Conservation (phyloP, 2,329 filamentous ascomycete genomes). For the Colletotrichum abscissum region DNA sequence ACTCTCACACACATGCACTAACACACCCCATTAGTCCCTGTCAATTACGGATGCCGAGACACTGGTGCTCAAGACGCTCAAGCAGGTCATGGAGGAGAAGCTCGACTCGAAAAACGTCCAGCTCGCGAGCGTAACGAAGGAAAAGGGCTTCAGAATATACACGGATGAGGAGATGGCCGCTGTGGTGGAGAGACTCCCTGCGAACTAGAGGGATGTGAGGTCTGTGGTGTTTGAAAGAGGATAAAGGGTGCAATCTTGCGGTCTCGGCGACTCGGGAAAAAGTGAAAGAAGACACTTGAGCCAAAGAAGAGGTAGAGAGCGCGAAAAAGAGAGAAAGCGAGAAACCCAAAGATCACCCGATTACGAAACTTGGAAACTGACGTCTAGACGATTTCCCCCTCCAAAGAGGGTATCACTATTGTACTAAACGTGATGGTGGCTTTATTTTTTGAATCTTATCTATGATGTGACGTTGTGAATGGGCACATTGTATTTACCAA, state of each 20-base stretch:
- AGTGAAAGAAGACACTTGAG: neutral
- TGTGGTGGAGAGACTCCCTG: constrained; percentile 85
- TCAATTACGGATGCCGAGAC: constrained; percentile 94
- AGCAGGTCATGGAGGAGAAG: constrained; percentile 99
- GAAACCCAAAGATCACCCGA: neutral
- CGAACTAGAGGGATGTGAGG: constrained; percentile 59
- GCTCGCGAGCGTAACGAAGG: constrained; percentile 96
- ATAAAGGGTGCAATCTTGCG: neutral
- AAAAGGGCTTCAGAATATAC: constrained; percentile 99
- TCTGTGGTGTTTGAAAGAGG: neutral
- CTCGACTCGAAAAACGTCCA: constrained; percentile 99
- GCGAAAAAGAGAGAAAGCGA: constrained; percentile 1
- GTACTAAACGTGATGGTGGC: constrained; percentile 34
- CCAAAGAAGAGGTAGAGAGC: neutral
- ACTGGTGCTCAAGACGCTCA: constrained; percentile 94
- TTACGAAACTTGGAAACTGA: constrained; percentile 22
- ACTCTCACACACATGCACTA: neutral
- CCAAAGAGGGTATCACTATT: constrained; percentile 32
- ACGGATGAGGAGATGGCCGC: constrained; percentile 96
- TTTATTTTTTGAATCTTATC: neutral
- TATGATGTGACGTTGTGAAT: neutral
- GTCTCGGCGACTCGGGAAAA: neutral
- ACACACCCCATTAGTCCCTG: constrained; percentile 70
- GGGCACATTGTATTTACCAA: neutral
- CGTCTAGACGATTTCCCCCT: constrained; percentile 13